Percentiles rank a stretch among this genome's conserved stretches.
Evolutionary conservation across 441 rosid species (phyloP).

Genomic region (Adansonia gregorii): DNA sequence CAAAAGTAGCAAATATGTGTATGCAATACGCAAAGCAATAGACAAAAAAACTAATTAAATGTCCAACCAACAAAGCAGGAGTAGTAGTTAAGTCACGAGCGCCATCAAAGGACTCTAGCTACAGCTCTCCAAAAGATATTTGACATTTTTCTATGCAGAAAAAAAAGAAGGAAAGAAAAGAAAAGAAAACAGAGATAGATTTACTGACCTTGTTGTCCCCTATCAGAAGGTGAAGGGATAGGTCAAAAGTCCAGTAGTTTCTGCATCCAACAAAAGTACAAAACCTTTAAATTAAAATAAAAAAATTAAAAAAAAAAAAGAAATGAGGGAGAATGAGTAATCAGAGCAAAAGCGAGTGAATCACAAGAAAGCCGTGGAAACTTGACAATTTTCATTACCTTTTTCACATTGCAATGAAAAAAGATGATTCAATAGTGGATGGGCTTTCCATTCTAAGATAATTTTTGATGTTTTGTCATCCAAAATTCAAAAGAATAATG

Average conservation of each 20-base stretch:
- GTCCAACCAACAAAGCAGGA: slow-evolving; percentile 57
- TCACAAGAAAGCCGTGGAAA: slow-evolving; percentile 57
- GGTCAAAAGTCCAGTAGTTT: slow-evolving; percentile 46
- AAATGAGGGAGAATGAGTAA: neutral
- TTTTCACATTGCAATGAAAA: slow-evolving; percentile 22
- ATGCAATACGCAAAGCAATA: slow-evolving; percentile 29
- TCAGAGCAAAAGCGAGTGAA: slow-evolving; percentile 38
- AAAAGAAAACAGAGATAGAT: slow-evolving; percentile 17
- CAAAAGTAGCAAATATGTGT: slow-evolving; percentile 33
- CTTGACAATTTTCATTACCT: slow-evolving; percentile 38
- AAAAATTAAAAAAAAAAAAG: neutral
- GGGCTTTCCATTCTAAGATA: slow-evolving; percentile 6
- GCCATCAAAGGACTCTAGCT: slow-evolving; percentile 42
- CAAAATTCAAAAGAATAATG: slow-evolving; percentile 39
- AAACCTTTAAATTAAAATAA: neutral
- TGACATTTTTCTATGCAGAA: slow-evolving; percentile 1
- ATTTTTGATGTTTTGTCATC: slow-evolving; percentile 22
- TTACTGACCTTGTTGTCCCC: slow-evolving; percentile 45
- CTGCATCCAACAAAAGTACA: slow-evolving; percentile 37
- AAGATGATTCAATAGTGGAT: neutral
- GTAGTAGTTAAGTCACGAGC: slow-evolving; percentile 66
- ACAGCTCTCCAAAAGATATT: slow-evolving; percentile 40
- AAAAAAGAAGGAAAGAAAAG: neutral
- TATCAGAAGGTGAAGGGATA: slow-evolving; percentile 41
- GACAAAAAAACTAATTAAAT: slow-evolving; percentile 41